Evolutionary conservation across 768 basidiomycete species (phyloP), one percentile per base, ranked within the genome.

Genomic region (Phylloporus sp.): DNA sequence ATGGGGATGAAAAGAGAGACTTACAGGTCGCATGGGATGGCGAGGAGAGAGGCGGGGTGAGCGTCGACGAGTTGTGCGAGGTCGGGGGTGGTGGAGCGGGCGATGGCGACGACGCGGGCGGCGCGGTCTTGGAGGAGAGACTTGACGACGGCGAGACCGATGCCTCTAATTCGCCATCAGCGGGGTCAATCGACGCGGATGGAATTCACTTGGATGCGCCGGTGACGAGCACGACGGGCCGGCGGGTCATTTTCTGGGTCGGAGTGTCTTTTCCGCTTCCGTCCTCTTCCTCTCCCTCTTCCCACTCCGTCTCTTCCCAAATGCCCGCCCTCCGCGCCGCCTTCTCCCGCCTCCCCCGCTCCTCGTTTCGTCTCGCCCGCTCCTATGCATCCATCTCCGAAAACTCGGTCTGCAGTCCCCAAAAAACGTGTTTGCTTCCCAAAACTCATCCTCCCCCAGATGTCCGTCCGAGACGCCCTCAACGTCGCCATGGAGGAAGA

Each of bases 401-500:
- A 55, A 67, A 74, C 58, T 66, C 72, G 49, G 78, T 78, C 56
- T 53, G 77, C 73, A 46, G 69, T 21, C 38, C 18, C 37, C n/a
- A 44, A 43, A 17, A n/a, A n/a, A 14, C 46, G 52, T 49, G 47
- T 42, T 56, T 52, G n/a, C n/a, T 54, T 58, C 49, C 38, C 49
- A 53, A 49, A 40, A 26, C 53, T 56, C 42, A 52, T 41, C 28
- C 38, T 24, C 22, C 31, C 45, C 26, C 55, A 93, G 91, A 91
- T 95, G 94, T 98, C 93, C 45, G 95, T 96, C 52, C 90, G 96
- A 63, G 96, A 99, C 46, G 96, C 96, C 35, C 84, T 99, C 54
- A 98, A 97, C 71, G 72, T 84, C 45, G 96, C 96, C 23, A 93
- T 99, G 90, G 96, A 97, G 73, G 96, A 99, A 72, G 96, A 99